Percentiles rank a stretch among this genome's conserved stretches.
Conservation (phyloP, 1,139 yeast genomes). For the Pichia sp. region DNA sequence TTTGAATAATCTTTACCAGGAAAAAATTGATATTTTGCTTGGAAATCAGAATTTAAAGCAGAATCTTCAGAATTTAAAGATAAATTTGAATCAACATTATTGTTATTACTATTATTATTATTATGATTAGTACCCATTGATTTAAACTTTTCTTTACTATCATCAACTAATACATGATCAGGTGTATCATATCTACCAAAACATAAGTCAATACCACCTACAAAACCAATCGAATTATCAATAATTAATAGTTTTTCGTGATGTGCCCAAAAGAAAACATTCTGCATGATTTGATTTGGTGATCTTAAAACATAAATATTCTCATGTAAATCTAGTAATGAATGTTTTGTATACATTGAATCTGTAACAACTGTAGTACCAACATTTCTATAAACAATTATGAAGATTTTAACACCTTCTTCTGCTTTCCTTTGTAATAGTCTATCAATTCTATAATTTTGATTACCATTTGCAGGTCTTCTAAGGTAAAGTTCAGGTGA, state of each 20-base stretch:
- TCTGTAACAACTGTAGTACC: conserved; percentile 92
- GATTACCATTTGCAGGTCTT: conserved; percentile 92
- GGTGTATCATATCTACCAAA: conserved; percentile 96
- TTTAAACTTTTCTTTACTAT: conserved; percentile 32
- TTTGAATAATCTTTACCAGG: conserved; percentile 98
- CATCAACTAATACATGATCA: conserved; percentile 86
- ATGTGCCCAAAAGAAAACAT: conserved; percentile 97
- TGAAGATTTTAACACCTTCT: conserved; percentile 89
- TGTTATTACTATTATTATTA: neutral
- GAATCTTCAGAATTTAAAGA: neutral
- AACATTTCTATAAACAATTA: conserved; percentile 91
- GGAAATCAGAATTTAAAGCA: conserved; percentile 9
- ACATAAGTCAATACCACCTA: conserved; percentile 95
- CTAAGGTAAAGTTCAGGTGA: conserved; percentile 90
- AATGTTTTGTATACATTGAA: conserved; percentile 89
- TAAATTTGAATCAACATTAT: neutral
- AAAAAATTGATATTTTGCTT: conserved; percentile 54
- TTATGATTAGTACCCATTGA: neutral
- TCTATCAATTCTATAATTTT: conserved; percentile 89
- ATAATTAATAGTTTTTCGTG: conserved; percentile 88
- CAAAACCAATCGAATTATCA: conserved; percentile 82
- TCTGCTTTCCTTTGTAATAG: conserved; percentile 83
- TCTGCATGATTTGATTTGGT: conserved; percentile 90
- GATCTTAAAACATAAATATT: conserved; percentile 89
- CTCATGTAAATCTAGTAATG: conserved; percentile 75